Evolutionary conservation across 345 rosid species (phyloP).

Genomic region (Lagerstroemia speciosa): DNA sequence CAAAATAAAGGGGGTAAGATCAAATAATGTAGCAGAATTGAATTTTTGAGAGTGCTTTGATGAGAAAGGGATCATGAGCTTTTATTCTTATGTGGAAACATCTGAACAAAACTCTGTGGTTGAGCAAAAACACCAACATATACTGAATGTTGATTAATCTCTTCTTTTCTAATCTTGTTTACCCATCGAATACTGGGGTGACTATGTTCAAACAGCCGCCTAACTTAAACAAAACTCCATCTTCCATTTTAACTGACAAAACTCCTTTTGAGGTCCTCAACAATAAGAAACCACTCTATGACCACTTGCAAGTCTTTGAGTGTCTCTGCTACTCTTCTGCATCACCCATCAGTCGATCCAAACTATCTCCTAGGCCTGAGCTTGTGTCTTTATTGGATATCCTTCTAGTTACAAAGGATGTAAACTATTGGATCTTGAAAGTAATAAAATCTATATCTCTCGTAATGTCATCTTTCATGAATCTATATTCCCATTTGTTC

Average conservation of each 20-base stretch:
- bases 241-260: background rate
- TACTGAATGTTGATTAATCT: background rate
- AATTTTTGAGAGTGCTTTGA: no score
- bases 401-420: background rate
- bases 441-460: background rate
- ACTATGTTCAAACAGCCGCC: no score
- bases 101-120: no score
- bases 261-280: background rate
- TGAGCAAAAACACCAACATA: no score
- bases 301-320: no score
- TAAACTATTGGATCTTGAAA: no score
- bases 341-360: background rate
- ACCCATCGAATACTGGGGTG: background rate
- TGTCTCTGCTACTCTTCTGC: background rate
- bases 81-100: background rate
- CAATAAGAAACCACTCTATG: background rate
- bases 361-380: background rate
- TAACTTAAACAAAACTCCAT: background rate
- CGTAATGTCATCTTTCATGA: background rate
- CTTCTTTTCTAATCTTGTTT: background rate
- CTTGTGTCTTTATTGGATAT: conserved; percentile 5
- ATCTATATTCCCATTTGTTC: background rate
- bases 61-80: background rate
- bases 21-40: background rate
- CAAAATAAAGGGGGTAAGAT: background rate